Conservation (phyloP, 2,329 filamentous ascomycete species). For the Aspergillus carbonarius region DNA sequence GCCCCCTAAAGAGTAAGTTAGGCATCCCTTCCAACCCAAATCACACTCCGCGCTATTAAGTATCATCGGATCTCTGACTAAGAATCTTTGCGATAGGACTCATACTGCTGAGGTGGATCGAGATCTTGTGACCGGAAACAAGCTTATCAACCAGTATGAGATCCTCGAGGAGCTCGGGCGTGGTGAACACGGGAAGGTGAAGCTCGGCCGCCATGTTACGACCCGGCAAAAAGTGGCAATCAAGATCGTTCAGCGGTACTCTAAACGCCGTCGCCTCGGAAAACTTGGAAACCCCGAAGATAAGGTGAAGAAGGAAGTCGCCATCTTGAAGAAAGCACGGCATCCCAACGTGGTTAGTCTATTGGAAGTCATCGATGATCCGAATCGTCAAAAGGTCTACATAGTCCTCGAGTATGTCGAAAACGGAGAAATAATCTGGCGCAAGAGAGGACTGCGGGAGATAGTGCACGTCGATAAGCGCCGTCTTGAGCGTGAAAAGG, state of each 20-base stretch:
- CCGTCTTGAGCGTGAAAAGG: constrained; percentile 70
- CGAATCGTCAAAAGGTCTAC: constrained; percentile 95
- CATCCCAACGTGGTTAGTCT: constrained; percentile 96
- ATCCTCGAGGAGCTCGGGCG: constrained; percentile 94
- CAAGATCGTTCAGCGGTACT: constrained; percentile 96
- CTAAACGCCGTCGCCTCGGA: constrained; percentile 88
- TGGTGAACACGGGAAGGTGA: constrained; percentile 96
- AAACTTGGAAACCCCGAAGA: constrained; percentile 65
- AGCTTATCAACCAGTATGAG: constrained; percentile 97
- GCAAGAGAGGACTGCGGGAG: constrained; percentile 80
- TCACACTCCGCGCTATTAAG: background rate
- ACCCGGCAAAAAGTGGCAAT: constrained; percentile 84
- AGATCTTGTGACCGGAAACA: constrained; percentile 84
- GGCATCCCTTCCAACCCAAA: background rate
- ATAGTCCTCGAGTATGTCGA: constrained; percentile 96
- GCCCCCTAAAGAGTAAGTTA: constrained; percentile 70
- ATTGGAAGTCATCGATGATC: constrained; percentile 96
- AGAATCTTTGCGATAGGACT: constrained; percentile 55
- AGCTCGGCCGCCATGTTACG: constrained; percentile 78
- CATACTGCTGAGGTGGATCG: constrained; percentile 89
- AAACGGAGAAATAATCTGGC: constrained; percentile 90
- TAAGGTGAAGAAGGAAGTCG: constrained; percentile 90
- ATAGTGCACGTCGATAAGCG: constrained; percentile 80
- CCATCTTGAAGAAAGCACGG: constrained; percentile 95
- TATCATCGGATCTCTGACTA: background rate